Evolutionary conservation across 108 stramenopile species (phyloP).

Genomic region (Chaetoceros tenuissimus): DNA sequence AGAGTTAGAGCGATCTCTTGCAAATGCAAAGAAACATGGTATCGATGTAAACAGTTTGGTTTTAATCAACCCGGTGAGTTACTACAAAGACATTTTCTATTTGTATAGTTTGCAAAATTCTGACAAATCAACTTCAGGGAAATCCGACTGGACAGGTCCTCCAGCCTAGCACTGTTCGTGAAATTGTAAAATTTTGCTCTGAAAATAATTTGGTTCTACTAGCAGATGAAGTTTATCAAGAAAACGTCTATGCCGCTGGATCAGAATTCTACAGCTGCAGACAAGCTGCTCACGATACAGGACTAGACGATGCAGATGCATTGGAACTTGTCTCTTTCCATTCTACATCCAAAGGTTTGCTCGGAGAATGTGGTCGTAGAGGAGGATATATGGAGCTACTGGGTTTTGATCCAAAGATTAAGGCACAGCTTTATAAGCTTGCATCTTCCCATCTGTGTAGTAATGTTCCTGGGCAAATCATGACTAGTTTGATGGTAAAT

Average conservation of each 20-base stretch:
- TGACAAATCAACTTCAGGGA: no score
- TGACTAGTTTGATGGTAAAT: slow-evolving; percentile 89
- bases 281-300: slow-evolving; percentile 73
- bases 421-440: slow-evolving; percentile 89
- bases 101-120: no score
- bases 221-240: slow-evolving; percentile 98
- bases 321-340: slow-evolving; percentile 94
- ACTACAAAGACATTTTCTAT: no score
- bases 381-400: slow-evolving; percentile 95
- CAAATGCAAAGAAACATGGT: slow-evolving; percentile 54
- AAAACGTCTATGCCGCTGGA: slow-evolving; percentile 89
- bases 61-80: slow-evolving; percentile 80
- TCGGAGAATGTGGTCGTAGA: slow-evolving; percentile 96
- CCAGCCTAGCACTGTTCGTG: slow-evolving; percentile 53
- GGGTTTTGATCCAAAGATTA: slow-evolving; percentile 72
- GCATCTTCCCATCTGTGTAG: slow-evolving; percentile 83
- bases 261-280: slow-evolving; percentile 70
- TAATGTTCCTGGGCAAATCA: slow-evolving; percentile 86
- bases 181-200: slow-evolving; percentile 83
- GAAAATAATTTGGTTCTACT: slow-evolving; percentile 79
- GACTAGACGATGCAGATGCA: slow-evolving; percentile 44
- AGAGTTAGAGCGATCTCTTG: slow-evolving; percentile 69
- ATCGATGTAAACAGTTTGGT: slow-evolving; percentile 75
- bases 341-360: slow-evolving; percentile 89
- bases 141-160: slow-evolving; percentile 90